Evolutionary conservation across 169 alveolate genomes (phyloP).

Genomic region (Besnoitia besnoiti): DNA sequence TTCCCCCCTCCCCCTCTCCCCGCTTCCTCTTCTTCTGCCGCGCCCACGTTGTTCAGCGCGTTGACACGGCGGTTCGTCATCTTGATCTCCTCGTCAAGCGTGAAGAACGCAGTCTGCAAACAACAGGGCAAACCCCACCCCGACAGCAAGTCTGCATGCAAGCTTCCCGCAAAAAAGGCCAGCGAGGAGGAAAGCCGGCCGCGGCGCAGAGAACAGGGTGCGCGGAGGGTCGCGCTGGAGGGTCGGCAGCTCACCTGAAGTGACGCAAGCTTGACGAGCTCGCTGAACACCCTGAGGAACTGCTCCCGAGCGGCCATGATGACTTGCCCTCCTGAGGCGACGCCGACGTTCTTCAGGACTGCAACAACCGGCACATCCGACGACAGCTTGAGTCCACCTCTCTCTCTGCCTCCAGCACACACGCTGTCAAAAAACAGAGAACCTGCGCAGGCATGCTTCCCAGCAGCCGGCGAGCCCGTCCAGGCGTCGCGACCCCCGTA

Average conservation of each 20-base stretch:
- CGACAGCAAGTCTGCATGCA: no score
- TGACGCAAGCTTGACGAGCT: constrained; percentile 88
- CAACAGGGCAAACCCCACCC: constrained; percentile 55
- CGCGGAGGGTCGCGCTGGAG: no score
- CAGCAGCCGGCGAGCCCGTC: no score
- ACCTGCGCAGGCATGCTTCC: no score
- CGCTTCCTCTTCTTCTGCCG: background rate
- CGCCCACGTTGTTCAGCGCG: constrained; percentile 89
- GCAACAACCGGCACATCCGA: no score
- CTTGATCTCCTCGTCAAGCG: constrained; percentile 93
- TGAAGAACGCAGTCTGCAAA: constrained; percentile 89
- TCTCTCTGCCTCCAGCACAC: no score
- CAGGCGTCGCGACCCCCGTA: no score
- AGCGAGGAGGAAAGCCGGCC: background rate
- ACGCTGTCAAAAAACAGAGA: background rate
- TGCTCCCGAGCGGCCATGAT: constrained; percentile 77
- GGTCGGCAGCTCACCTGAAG: constrained; percentile 77
- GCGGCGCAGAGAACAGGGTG: no score
- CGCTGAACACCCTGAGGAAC: constrained; percentile 71
- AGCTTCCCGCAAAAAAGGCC: background rate
- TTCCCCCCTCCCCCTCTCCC: no score
- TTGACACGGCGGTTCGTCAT: constrained; percentile 94
- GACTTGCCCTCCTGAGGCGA: constrained; percentile 80
- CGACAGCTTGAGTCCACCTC: no score
- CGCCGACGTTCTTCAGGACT: constrained; percentile 74